phyloP scores from a whole-genome alignment of 2,329 filamentous ascomycete species.

The Bipolaris victoriae region DNA sequence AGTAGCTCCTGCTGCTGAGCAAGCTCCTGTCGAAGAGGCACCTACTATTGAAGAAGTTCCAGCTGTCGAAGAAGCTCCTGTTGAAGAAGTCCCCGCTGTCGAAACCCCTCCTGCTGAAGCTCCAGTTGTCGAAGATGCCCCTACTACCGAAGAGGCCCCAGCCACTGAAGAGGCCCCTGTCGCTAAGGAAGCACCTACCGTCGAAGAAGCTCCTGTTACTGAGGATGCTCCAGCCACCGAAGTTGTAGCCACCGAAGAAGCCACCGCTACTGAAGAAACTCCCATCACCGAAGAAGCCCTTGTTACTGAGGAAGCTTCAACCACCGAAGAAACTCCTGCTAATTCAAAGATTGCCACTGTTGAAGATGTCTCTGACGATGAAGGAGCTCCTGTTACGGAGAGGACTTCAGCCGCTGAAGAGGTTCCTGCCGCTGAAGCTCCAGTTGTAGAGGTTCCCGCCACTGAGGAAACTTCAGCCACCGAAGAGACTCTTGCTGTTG shows the following conservation, averaged over 20 bases:
- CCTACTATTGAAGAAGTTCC: background rate
- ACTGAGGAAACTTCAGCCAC: too few relatives aligned
- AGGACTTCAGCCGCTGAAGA: background rate
- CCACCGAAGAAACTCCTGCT: background rate
- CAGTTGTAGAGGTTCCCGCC: background rate
- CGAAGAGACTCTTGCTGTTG: background rate
- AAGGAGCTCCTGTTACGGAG: background rate
- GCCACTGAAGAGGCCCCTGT: background rate
- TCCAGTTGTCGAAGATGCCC: background rate
- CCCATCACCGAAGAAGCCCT: background rate
- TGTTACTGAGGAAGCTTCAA: background rate
- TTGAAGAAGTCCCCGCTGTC: too few relatives aligned
- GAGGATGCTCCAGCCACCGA: too few relatives aligned
- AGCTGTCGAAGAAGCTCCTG: too few relatives aligned
- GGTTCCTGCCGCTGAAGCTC: background rate
- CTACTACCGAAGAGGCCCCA: background rate
- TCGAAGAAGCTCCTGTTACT: background rate
- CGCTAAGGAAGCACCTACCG: background rate
- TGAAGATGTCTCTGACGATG: background rate
- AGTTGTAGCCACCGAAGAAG: too few relatives aligned
- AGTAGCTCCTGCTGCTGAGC: background rate
- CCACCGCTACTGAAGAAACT: too few relatives aligned
- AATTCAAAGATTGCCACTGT: background rate
- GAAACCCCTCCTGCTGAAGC: background rate
- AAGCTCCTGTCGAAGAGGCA: background rate